Conservation (phyloP, 2,329 filamentous ascomycete genomes). For the Westerdykella ornata region DNA sequence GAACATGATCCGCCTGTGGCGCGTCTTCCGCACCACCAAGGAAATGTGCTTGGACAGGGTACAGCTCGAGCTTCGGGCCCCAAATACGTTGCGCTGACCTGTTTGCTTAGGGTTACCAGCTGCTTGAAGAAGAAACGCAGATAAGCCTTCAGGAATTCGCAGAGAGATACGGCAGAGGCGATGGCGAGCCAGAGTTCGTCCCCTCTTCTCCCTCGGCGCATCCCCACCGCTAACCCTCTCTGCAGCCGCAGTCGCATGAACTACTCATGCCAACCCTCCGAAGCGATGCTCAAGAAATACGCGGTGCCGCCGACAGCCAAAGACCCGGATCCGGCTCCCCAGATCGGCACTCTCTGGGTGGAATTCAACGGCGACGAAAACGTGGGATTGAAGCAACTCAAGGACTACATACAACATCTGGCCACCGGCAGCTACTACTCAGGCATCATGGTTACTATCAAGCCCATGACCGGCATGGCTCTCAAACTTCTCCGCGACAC, state of each 20-base stretch:
- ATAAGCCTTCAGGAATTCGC: conserved; percentile 81
- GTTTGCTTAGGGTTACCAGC: conserved; percentile 72
- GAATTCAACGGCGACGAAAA: conserved; percentile 78
- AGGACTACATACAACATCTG: conserved; percentile 78
- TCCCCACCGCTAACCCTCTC: conserved; percentile 6
- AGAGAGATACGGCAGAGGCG: conserved; percentile 60
- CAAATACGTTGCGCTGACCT: conserved; percentile 12
- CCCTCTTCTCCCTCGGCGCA: conserved; percentile 1
- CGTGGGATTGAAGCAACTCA: conserved; percentile 88
- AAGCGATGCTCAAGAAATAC: conserved; percentile 78
- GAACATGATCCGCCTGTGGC: conserved; percentile 65
- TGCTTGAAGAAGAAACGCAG: conserved; percentile 81
- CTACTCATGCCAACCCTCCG: conserved; percentile 79
- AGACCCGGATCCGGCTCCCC: conserved; percentile 63
- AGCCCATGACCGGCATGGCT: conserved; percentile 75
- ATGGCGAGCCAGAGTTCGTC: conserved; percentile 69
- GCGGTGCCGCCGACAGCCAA: conserved; percentile 62
- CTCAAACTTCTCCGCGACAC: conserved; percentile 30
- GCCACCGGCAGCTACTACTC: conserved; percentile 75
- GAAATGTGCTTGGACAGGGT: conserved; percentile 93
- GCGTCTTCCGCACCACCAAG: conserved; percentile 85
- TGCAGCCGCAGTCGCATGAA: conserved; percentile 72
- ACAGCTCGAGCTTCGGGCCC: conserved; percentile 35
- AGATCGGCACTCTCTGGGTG: conserved; percentile 84
- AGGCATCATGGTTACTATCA: conserved; percentile 82